Conservation (phyloP, 805 yeast genomes). For the Grigorovia jiainica region DNA sequence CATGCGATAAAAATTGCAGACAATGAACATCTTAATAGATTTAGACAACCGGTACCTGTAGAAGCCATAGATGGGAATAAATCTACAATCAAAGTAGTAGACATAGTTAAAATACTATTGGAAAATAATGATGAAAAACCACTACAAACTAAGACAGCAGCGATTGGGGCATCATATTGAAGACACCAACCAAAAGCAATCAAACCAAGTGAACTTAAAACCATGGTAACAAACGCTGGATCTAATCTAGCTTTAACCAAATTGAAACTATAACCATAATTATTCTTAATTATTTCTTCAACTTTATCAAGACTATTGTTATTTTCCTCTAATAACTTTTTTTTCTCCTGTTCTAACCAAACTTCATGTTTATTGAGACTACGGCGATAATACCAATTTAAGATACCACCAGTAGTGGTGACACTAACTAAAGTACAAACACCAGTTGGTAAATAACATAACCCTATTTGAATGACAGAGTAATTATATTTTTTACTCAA, state of each 20-base stretch:
- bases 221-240: conserved; percentile 36
- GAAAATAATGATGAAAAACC: conserved; percentile 51
- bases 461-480: conserved; percentile 50
- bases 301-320: conserved; percentile 13
- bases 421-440: conserved; percentile 55
- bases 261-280: conserved; percentile 36
- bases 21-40: conserved; percentile 61
- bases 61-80: conserved; percentile 62
- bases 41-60: conserved; percentile 64
- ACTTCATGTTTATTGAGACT: conserved; percentile 13
- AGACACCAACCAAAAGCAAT: conserved; percentile 69
- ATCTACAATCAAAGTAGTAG: conserved; percentile 67
- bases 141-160: conserved; percentile 49
- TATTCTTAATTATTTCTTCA: conserved; percentile 15
- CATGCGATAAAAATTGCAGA: conserved; percentile 67
- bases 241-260: conserved; percentile 46
- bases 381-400: conserved; percentile 37
- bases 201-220: conserved; percentile 32
- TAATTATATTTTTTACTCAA: conserved; percentile 43
- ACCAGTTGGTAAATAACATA: conserved; percentile 70
- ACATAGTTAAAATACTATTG: conserved; percentile 46
- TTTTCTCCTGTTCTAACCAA: conserved; percentile 15
- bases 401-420: conserved; percentile 42
- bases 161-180: conserved; percentile 35
- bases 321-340: conserved; percentile 10